Evolutionary conservation across 306 rosid genomes (phyloP).

Genomic region (Alnus glutinosa): DNA sequence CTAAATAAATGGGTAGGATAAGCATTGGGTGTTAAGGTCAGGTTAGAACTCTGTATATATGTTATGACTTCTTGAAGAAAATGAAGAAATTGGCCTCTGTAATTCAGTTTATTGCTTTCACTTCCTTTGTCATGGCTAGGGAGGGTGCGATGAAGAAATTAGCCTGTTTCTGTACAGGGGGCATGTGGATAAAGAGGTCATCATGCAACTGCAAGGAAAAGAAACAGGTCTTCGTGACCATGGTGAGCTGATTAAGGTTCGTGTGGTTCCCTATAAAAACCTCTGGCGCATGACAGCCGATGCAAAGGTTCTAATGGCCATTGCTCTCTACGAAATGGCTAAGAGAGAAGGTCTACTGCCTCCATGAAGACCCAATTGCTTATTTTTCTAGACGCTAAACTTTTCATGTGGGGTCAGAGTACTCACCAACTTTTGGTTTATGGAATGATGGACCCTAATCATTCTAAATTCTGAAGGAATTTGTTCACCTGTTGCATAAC

Average conservation of each 20-base stretch:
- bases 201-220: slow-evolving; percentile 71
- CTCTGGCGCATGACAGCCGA: slow-evolving; percentile 88
- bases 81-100: background rate
- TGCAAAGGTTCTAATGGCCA: slow-evolving; percentile 73
- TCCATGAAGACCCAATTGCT: slow-evolving; percentile 31
- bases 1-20: too few relatives aligned
- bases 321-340: slow-evolving; percentile 86
- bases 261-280: slow-evolving; percentile 64
- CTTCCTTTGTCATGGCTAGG: slow-evolving; percentile 41
- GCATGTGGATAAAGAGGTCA: slow-evolving; percentile 53
- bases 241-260: slow-evolving; percentile 83
- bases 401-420: background rate
- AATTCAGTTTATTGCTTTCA: background rate
- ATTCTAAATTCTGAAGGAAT: background rate
- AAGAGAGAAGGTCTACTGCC: slow-evolving; percentile 62
- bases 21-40: background rate
- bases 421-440: background rate
- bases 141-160: slow-evolving; percentile 92
- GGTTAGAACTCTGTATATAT: background rate
- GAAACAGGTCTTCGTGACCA: slow-evolving; percentile 86
- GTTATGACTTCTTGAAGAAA: background rate
- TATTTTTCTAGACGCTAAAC: background rate
- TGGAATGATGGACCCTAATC: background rate
- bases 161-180: slow-evolving; percentile 70
- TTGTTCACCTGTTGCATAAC: background rate